Conservation (phyloP, 192 early-diverging fungal genomes). For the Entomortierella chlamydospora region DNA sequence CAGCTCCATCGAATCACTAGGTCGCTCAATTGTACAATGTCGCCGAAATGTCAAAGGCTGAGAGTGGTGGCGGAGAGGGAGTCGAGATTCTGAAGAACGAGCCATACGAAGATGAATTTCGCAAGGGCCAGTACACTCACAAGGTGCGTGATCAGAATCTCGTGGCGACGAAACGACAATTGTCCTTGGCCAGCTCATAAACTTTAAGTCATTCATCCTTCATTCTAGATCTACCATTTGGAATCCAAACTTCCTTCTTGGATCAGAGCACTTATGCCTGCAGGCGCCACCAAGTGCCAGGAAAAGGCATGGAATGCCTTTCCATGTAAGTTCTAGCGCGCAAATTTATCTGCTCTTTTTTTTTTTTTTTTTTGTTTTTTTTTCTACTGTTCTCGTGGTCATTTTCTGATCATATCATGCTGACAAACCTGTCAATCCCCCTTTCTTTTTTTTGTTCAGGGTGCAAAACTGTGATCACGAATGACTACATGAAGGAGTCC, state of each 20-base stretch:
- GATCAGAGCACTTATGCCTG: slow-evolving; percentile 72
- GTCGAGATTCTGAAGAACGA: slow-evolving; percentile 83
- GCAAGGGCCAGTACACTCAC: slow-evolving; percentile 85
- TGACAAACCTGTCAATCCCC: slow-evolving; percentile 11
- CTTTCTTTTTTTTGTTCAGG: background rate
- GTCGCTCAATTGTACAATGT: slow-evolving; percentile 81
- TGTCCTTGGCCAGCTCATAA: no score
- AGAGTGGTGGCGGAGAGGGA: slow-evolving; percentile 85
- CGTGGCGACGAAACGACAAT: background rate
- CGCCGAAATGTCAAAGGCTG: slow-evolving; percentile 79
- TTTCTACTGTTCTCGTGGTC: slow-evolving; percentile 30
- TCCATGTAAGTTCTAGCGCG: slow-evolving; percentile 61
- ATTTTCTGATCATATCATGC: slow-evolving; percentile 5
- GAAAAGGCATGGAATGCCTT: slow-evolving; percentile 90
- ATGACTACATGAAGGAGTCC: slow-evolving; percentile 76
- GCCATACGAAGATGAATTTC: slow-evolving; percentile 77
- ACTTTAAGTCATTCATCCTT: slow-evolving; percentile 13
- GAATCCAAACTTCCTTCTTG: slow-evolving; percentile 67
- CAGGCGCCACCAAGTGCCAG: slow-evolving; percentile 74
- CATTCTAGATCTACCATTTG: slow-evolving; percentile 50
- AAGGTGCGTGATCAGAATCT: slow-evolving; percentile 65
- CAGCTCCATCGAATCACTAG: slow-evolving; percentile 13
- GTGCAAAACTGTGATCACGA: slow-evolving; percentile 55
- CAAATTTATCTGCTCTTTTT: slow-evolving; percentile 3
- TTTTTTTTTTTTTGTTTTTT: background rate